Base-by-base conservation (phyloP, 2,329 filamentous ascomycete genomes). In the Chalaropsis ovoidea region DNA sequence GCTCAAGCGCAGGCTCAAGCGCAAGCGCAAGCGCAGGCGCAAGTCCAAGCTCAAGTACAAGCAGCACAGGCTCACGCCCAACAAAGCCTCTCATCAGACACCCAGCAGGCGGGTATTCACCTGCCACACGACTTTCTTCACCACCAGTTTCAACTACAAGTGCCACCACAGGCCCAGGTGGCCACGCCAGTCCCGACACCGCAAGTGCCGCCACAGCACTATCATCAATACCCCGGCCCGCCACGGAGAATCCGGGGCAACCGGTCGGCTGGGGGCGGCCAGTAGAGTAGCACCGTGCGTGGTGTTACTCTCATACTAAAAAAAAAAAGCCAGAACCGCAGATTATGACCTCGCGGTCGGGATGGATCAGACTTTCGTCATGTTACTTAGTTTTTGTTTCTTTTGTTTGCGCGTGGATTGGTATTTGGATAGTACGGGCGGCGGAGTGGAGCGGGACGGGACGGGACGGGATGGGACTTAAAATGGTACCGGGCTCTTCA, bases 11-110 rank as follows among this genome's bases (percentile, higher is more conserved):
- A 65, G 19, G 63, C 63, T 5, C 63, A 65, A 39, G 63, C 63
- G 2, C 63, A 65, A 24, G 63, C 52, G 1, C 67, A 70, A 41
- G 68, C 66, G n/a, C 71, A 73, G 27, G 70, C 70, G 4, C 71
- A 70, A 39, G 68, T 61, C 27, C 71, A 73, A 47, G 69, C 70
- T 0, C 47, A 52, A 24, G 47, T 52, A 24, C 47, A 52, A 6
- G 47, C 47, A 7, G 47, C 47, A 52, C 72, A 73, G 42, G 71
- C 71, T 5, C 69, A 63, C 19, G 45, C 66, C 41, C 62, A 62
- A 13, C 58, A 61, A 47, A 52, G 45, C 35, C 41, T 52, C 15
- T 65, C 64, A 13, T n/a, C 63, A 19, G 63, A 61, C 0, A 39
- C 52, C 42, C 64, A 52, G 13, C 64, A 66, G 22, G 31, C 64